A percentile compares a stretch with the other conserved stretches of the same genome.
These are phyloP conservation scores for Silene coronaria DNA, from an alignment of 179 eudicot genomes.

Conservation along the genomic window DNA sequence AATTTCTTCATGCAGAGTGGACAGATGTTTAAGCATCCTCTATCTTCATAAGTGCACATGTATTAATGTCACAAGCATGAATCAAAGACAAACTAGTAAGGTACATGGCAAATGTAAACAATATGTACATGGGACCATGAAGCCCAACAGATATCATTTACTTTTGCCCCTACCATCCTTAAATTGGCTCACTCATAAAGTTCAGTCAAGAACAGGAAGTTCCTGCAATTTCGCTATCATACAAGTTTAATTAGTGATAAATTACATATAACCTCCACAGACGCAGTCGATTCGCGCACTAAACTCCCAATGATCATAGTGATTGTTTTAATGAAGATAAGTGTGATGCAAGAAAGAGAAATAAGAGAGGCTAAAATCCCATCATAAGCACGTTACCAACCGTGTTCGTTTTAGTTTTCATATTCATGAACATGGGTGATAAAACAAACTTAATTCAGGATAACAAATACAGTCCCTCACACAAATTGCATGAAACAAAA, in stretches of 20 bases:
- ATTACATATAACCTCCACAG: neutral
- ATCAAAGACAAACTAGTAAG: neutral
- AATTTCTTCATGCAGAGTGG: neutral
- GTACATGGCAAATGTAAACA: neutral
- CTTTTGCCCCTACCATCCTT: slow-evolving; percentile 9
- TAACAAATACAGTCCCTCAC: slow-evolving; percentile 21
- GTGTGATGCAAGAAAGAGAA: neutral
- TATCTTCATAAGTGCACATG: neutral
- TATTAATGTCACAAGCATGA: neutral
- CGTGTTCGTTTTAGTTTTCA: no score
- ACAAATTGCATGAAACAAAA: slow-evolving; percentile 30
- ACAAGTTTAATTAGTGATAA: neutral
- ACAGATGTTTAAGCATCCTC: neutral
- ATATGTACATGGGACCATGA: slow-evolving; percentile 6
- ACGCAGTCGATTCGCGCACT: neutral
- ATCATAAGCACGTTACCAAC: slow-evolving; percentile 9
- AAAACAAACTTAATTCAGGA: slow-evolving; percentile 6
- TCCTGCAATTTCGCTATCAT: slow-evolving; percentile 1
- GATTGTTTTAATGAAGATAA: neutral
- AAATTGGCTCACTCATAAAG: neutral
- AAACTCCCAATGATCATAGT: neutral
- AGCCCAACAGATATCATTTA: slow-evolving; percentile 7
- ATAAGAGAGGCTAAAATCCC: neutral
- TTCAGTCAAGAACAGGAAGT: neutral
- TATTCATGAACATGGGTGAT: slow-evolving; percentile 9